Conservation (phyloP, 1,284 basidiomycete species). For the Peniophora sp. region DNA sequence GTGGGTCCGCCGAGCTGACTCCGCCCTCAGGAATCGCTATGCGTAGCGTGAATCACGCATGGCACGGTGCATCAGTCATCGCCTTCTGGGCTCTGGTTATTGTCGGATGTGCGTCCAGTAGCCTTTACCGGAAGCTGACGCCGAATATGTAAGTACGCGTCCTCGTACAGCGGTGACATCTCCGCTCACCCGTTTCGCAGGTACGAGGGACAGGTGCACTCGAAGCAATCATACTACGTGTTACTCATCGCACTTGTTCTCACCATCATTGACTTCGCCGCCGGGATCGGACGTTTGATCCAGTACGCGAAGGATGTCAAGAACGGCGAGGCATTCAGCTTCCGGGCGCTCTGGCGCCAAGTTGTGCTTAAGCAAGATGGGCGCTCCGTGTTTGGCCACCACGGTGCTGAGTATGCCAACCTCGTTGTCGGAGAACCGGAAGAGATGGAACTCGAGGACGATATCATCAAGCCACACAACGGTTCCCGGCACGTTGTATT, state of each 20-base stretch:
- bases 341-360: constrained; percentile 45
- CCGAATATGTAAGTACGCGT: constrained; percentile 61
- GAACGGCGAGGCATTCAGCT: constrained; percentile 31
- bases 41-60: constrained; percentile 62
- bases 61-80: constrained; percentile 44
- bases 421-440: constrained; percentile 49
- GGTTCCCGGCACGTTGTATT: constrained; percentile 16
- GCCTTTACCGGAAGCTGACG: constrained; percentile 65
- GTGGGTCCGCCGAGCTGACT: not conserved
- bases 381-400: constrained; percentile 10
- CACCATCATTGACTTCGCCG: constrained; percentile 49
- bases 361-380: constrained; percentile 44
- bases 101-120: constrained; percentile 56
- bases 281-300: constrained; percentile 39
- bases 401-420: constrained; percentile 36
- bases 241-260: constrained; percentile 48
- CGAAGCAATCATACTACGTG: constrained; percentile 53
- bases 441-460: constrained; percentile 36
- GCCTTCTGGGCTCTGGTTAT: constrained; percentile 48
- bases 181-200: constrained; percentile 24
- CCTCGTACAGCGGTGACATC: not conserved
- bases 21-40: constrained; percentile 56
- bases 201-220: constrained; percentile 64
- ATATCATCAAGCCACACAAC: constrained; percentile 19
- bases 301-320: constrained; percentile 31